phyloP scores from a whole-genome alignment of 306 rosid genomes.

The Arachis hypogaea region DNA sequence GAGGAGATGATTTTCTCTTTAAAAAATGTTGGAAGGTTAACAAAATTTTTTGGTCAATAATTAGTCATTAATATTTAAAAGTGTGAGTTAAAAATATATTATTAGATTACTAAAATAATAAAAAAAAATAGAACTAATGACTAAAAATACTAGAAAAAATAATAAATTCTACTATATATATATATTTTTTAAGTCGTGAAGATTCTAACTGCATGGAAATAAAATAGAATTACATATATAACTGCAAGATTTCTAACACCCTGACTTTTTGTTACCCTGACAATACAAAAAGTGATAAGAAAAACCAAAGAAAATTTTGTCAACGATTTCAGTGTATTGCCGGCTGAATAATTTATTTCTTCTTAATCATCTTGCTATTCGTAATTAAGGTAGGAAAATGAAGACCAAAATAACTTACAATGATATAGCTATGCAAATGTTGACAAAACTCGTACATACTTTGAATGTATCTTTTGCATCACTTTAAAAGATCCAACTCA shows the following conservation, averaged over 20 bases:
- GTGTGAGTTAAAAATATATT: not conserved
- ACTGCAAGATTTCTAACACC: not conserved
- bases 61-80: too few relatives aligned
- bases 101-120: too few relatives aligned
- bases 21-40: too few relatives aligned
- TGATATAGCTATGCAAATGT: not conserved
- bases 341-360: slow-evolving; percentile 2
- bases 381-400: not conserved
- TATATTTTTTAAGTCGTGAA: too few relatives aligned
- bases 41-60: too few relatives aligned
- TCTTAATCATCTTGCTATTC: not conserved
- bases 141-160: too few relatives aligned
- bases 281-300: not conserved
- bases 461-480: too few relatives aligned
- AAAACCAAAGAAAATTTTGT: not conserved
- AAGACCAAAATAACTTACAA: too few relatives aligned
- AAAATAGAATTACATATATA: slow-evolving; percentile 6
- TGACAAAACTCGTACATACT: not conserved
- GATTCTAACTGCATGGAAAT: slow-evolving; percentile 6
- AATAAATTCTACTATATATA: too few relatives aligned
- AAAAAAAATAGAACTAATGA: too few relatives aligned
- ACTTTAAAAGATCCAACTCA: too few relatives aligned
- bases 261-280: slow-evolving; percentile 8
- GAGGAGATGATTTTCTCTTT: not conserved
- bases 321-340: not conserved